Conservation (phyloP, 2,329 filamentous ascomycete genomes). For the Trematosphaeria pertusa region DNA sequence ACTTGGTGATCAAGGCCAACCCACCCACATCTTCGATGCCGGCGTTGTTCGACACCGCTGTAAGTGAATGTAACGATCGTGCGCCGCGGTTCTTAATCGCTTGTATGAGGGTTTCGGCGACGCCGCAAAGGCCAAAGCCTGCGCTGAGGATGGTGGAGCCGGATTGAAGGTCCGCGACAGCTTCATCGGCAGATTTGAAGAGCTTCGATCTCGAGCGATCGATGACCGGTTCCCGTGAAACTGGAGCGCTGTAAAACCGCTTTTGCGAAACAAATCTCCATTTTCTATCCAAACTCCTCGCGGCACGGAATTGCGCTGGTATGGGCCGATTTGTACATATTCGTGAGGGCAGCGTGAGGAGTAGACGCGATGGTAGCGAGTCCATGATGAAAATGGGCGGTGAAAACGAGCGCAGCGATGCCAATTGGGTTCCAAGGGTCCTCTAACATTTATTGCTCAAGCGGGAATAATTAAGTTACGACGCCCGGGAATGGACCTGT, state of each 20-base stretch:
- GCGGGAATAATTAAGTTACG: slow-evolving; percentile 1
- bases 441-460: slow-evolving; percentile 2
- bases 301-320: slow-evolving; percentile 34
- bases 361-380: slow-evolving; percentile 35
- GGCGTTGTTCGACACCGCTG: slow-evolving; percentile 82
- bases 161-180: slow-evolving; percentile 45
- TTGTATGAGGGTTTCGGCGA: slow-evolving; percentile 48
- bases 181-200: slow-evolving; percentile 46
- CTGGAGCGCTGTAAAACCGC: slow-evolving; percentile 30
- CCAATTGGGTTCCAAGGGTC: slow-evolving; percentile 12
- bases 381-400: slow-evolving; percentile 33
- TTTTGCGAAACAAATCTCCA: slow-evolving; percentile 32
- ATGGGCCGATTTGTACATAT: slow-evolving; percentile 34
- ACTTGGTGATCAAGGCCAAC: slow-evolving; percentile 70
- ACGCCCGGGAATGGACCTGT: too few species aligned
- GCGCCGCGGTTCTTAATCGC: slow-evolving; percentile 41
- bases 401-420: slow-evolving; percentile 7
- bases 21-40: slow-evolving; percentile 71
- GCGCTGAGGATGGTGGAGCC: slow-evolving; percentile 48
- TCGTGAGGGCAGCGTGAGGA: slow-evolving; percentile 36
- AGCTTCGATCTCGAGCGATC: slow-evolving; percentile 47
- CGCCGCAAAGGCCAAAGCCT: slow-evolving; percentile 49
- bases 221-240: slow-evolving; percentile 34
- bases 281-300: slow-evolving; percentile 23
- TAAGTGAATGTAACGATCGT: slow-evolving; percentile 57